phyloP scores from a whole-genome alignment of 2,329 filamentous ascomycete species.

The Xylariaceae sp. region DNA sequence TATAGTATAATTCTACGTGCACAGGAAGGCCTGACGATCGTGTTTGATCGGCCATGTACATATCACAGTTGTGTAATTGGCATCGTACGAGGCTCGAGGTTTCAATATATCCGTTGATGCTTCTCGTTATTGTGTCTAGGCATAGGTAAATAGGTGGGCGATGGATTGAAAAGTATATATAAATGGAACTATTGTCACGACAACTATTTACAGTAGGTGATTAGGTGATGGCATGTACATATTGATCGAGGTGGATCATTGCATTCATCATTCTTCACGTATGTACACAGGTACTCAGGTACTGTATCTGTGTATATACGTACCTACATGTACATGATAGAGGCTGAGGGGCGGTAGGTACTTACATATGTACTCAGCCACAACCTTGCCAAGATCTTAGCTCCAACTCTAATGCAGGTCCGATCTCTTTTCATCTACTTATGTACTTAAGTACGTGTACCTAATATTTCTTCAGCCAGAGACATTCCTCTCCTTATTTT shows the following conservation, averaged over 20 bases:
- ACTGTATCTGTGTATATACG: too few relatives aligned
- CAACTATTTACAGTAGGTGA: background rate
- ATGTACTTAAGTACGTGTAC: background rate
- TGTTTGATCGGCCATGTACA: constrained; percentile 18
- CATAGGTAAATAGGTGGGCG: background rate
- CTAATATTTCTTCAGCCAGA: too few relatives aligned
- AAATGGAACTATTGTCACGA: background rate
- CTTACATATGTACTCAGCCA: background rate
- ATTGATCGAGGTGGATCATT: background rate
- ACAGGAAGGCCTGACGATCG: constrained; percentile 1
- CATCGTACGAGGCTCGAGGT: background rate
- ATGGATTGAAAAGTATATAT: background rate
- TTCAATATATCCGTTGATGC: background rate
- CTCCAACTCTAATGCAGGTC: constrained; percentile 11
- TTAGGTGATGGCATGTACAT: background rate
- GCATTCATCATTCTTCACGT: background rate
- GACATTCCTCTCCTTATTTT: too few relatives aligned
- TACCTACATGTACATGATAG: too few relatives aligned
- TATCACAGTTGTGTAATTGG: constrained; percentile 21
- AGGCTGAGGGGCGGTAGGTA: too few relatives aligned
- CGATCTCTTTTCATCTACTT: constrained; percentile 14
- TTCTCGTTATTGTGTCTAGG: background rate
- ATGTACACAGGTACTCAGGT: too few relatives aligned
- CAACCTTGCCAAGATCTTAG: background rate
- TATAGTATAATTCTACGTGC: background rate